Conservation (phyloP, 768 basidiomycete genomes). For the Russula compacta region DNA sequence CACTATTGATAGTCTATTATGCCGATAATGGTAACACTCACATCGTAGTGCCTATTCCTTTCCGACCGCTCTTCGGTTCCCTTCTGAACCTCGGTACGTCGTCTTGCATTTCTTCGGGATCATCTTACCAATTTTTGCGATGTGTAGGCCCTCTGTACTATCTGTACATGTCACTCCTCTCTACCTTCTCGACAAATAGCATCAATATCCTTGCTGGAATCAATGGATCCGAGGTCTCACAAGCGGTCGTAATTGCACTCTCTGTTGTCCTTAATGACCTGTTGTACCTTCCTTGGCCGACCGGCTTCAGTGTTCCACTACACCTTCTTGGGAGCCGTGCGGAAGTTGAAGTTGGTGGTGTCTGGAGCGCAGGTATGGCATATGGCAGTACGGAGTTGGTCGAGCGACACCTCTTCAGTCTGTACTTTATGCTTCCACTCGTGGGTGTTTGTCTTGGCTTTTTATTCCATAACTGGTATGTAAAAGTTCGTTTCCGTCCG, state of each 20-base stretch:
- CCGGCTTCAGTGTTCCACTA: constrained; percentile 62
- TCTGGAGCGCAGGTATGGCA: constrained; percentile 78
- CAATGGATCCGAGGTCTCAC: constrained; percentile 92
- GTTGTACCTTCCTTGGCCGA: constrained; percentile 85
- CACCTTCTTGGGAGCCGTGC: constrained; percentile 57
- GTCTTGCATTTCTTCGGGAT: neutral
- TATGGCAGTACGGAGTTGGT: constrained; percentile 81
- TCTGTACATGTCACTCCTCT: constrained; percentile 90
- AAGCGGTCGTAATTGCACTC: constrained; percentile 84
- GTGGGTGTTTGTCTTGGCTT: constrained; percentile 86
- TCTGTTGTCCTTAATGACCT: constrained; percentile 90
- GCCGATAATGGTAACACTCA: constrained; percentile 90
- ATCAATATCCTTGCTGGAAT: constrained; percentile 99
- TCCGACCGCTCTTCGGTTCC: constrained; percentile 63
- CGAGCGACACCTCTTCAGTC: constrained; percentile 87
- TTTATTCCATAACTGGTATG: constrained; percentile 93
- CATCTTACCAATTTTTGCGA: constrained; percentile 1
- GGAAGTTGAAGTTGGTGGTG: constrained; percentile 67
- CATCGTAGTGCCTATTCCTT: constrained; percentile 83
- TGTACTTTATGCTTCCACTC: constrained; percentile 96
- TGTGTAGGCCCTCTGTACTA: constrained; percentile 84
- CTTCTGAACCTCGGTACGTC: constrained; percentile 79
- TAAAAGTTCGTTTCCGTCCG: constrained; percentile 3
- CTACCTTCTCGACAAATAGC: constrained; percentile 94
- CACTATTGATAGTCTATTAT: constrained; percentile 92